Evolutionary conservation across 208 protist genomes (phyloP).

Genomic region (Acanthamoeba sp.): DNA sequence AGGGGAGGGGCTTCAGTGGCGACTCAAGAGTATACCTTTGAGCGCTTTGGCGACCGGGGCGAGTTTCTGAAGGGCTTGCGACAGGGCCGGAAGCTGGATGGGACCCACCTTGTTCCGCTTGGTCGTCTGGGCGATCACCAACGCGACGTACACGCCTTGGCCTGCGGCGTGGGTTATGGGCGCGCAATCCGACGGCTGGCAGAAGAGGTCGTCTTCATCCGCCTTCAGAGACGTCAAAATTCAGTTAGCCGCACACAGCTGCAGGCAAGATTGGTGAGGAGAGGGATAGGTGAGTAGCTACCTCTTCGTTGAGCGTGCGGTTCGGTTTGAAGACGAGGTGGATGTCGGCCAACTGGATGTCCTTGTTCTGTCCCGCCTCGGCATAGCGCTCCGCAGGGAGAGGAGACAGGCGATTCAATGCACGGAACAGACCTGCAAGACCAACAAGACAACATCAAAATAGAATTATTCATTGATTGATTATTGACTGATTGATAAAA

Average conservation of each 20-base stretch:
- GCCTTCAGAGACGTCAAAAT: neutral
- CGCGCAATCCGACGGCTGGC: neutral
- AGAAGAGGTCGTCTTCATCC: slow-evolving; percentile 17
- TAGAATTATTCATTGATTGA: too few species aligned
- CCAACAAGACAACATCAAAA: neutral
- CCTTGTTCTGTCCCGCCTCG: slow-evolving; percentile 21
- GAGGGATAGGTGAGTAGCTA: neutral
- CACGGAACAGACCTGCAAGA: neutral
- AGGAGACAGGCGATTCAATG: slow-evolving; percentile 16
- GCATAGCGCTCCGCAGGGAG: neutral
- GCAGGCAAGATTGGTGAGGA: too few species aligned
- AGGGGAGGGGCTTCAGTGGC: neutral
- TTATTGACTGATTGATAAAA: too few species aligned
- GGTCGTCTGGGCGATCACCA: slow-evolving; percentile 42
- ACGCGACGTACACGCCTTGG: neutral
- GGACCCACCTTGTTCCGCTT: slow-evolving; percentile 1
- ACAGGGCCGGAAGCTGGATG: slow-evolving; percentile 29
- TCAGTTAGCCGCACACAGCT: neutral
- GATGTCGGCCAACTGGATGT: slow-evolving; percentile 30
- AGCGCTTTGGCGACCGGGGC: neutral
- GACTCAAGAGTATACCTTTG: neutral
- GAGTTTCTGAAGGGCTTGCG: slow-evolving; percentile 42
- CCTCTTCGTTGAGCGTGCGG: neutral
- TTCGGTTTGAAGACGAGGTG: slow-evolving; percentile 27
- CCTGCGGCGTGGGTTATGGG: neutral